phyloP scores from a whole-genome alignment of 140 eudicot genomes.

The Stevia rebaudiana region DNA sequence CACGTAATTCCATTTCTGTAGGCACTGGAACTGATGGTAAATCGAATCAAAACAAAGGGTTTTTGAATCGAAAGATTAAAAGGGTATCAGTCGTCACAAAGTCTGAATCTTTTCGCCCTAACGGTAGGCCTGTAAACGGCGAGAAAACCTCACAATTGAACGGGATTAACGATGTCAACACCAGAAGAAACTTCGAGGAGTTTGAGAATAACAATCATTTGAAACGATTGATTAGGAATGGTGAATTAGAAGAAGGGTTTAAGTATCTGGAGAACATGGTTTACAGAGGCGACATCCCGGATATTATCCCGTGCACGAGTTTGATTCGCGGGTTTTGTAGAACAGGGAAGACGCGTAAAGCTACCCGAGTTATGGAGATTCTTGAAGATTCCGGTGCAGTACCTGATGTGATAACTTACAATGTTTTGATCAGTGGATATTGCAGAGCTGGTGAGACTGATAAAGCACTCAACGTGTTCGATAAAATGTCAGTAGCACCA shows the following conservation, averaged over 20 bases:
- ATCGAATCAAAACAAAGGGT: slow-evolving; percentile 25
- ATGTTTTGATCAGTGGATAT: slow-evolving; percentile 69
- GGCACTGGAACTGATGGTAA: slow-evolving; percentile 21
- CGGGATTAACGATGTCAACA: slow-evolving; percentile 24
- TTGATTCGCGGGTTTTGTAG: slow-evolving; percentile 77
- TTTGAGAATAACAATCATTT: slow-evolving; percentile 67
- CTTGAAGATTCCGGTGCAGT: slow-evolving; percentile 75
- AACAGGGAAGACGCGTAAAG: slow-evolving; percentile 48
- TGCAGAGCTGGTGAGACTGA: slow-evolving; percentile 63
- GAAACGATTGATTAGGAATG: slow-evolving; percentile 51
- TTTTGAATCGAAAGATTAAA: slow-evolving; percentile 30
- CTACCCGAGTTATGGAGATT: slow-evolving; percentile 68
- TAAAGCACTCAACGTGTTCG: slow-evolving; percentile 55
- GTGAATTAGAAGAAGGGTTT: slow-evolving; percentile 60
- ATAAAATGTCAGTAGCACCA: slow-evolving; percentile 70
- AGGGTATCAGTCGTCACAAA: slow-evolving; percentile 39
- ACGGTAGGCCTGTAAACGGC: slow-evolving; percentile 34
- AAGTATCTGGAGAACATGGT: slow-evolving; percentile 61
- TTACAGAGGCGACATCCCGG: slow-evolving; percentile 64
- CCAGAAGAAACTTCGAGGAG: slow-evolving; percentile 48
- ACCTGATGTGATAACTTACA: slow-evolving; percentile 79
- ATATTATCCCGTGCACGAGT: slow-evolving; percentile 62
- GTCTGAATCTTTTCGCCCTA: slow-evolving; percentile 24
- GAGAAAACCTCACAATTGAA: slow-evolving; percentile 26
- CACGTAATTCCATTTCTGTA: slow-evolving; percentile 21